Base-by-base conservation (phyloP, 495 filamentous ascomycete species). In the Pseudevernia furfuracea region DNA sequence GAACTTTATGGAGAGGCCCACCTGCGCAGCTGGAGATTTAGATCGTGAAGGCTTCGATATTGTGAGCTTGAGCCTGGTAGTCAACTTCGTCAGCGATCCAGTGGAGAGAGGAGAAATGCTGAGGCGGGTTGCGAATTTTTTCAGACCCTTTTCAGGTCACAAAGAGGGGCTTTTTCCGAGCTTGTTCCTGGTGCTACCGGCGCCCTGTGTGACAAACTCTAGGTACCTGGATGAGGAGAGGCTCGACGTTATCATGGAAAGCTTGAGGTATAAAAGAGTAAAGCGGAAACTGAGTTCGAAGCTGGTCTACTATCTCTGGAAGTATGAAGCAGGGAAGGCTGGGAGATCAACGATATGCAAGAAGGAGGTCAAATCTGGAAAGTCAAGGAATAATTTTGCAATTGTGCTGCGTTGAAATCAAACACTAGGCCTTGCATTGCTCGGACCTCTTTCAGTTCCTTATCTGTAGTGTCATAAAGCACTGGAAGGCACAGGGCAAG, bases 1-100 rank as follows among this genome's bases (percentile, higher is more conserved):
- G 71, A 90, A 99, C 74, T 97, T 99, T 70, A 97, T 99, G 92
- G 76, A 89, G 71, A 80, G 90, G 41, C 89, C 92, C 10, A 74
- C 94, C 23, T 93, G 93, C 0, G 61, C 59, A 11, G 69, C 76
- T 58, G 78, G n/a, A 36, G 36, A 38, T 10, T n/a, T 65, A 32
- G 19, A 82, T 38, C 73, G 77, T 0, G 86, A 93, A 52, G 76
- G 75, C 37, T 97, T 97, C 71, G 88, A 99, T 71, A 80, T 96
- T 52, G 87, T 99, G 70, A 94, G 89, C 66, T 81, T 99, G n/a
- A 96, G 90, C 1, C 78, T 99, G 58, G 95, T 99, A 12, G 80
- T 99, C 28, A 99, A 99, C 74, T 99, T 89, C 71, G 92, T 97
- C 32, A 87, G 92, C 14, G 83, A 89, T 67, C 80, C 90, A 19